Conservation (phyloP, 1,284 basidiomycete species). For the Microbotryum saponariae region DNA sequence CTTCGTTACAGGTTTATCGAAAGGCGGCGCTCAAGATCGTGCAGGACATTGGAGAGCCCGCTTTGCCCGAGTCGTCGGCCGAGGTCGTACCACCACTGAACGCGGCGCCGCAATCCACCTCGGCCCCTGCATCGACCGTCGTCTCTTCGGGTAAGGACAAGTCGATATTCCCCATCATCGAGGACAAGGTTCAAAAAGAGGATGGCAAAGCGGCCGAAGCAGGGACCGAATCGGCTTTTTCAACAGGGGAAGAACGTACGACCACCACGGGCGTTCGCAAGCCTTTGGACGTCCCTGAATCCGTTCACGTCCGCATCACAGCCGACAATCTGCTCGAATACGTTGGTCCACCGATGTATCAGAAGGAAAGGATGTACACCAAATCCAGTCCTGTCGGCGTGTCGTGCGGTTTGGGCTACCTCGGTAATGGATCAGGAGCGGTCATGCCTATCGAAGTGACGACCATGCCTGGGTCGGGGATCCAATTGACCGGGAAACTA, state of each 20-base stretch:
- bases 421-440: conserved; percentile 90
- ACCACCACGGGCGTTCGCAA: conserved; percentile 42
- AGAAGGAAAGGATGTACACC: conserved; percentile 87
- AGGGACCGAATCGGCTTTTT: conserved; percentile 37
- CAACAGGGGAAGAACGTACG: conserved; percentile 40
- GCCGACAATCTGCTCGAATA: conserved; percentile 89
- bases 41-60: conserved; percentile 79
- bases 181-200: conserved; percentile 29
- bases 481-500: conserved; percentile 92
- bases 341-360: conserved; percentile 89
- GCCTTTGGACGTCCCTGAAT: conserved; percentile 71
- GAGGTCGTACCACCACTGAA: conserved; percentile 39
- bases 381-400: conserved; percentile 80
- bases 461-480: conserved; percentile 84
- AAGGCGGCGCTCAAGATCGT: conserved; percentile 94
- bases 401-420: conserved; percentile 85
- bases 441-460: conserved; percentile 96
- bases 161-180: conserved; percentile 10
- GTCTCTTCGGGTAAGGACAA: conserved; percentile 14
- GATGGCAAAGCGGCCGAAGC: conserved; percentile 26
- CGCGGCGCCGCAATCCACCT: conserved; percentile 18
- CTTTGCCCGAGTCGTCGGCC: conserved; percentile 60
- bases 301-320: conserved; percentile 72
- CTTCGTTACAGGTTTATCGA: conserved; percentile 71
- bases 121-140: conserved; percentile 26